These are phyloP conservation scores for Cladobotryum protrusum DNA, from an alignment of 2,329 filamentous ascomycete genomes.

Conservation along the genomic window DNA sequence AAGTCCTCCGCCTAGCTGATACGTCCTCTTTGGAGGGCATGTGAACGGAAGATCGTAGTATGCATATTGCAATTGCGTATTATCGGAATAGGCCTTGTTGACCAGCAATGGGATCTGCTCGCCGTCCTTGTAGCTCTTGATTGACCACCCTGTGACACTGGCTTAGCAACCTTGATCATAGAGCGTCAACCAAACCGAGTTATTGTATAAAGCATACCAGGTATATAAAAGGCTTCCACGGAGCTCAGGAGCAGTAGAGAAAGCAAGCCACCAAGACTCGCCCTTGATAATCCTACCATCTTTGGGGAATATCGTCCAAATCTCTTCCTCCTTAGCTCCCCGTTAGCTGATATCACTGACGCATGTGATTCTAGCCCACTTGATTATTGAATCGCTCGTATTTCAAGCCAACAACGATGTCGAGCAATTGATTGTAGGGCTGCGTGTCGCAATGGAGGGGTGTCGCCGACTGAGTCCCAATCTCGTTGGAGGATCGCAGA, in stretches of 20 bases:
- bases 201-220: conserved; percentile 51
- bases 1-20: conserved; percentile 58
- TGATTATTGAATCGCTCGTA: too few species aligned
- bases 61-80: conserved; percentile 84
- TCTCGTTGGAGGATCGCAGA: too few species aligned
- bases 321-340: background rate
- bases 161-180: conserved; percentile 1
- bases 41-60: conserved; percentile 86
- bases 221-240: conserved; percentile 72
- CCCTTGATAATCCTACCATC: conserved; percentile 22
- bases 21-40: conserved; percentile 67
- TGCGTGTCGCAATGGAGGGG: too few species aligned
- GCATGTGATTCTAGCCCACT: background rate
- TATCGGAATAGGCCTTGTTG: conserved; percentile 88
- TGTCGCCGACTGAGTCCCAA: too few species aligned
- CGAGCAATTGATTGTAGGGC: too few species aligned
- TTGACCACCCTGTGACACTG: conserved; percentile 60
- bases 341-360: background rate
- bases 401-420: too few species aligned
- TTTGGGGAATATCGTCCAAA: background rate
- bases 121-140: conserved; percentile 69
- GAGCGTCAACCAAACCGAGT: background rate
- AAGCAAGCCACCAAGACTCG: conserved; percentile 31
- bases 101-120: conserved; percentile 79
- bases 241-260: conserved; percentile 35